phyloP scores from a whole-genome alignment of 345 rosid genomes.

The Turnera subulata region DNA sequence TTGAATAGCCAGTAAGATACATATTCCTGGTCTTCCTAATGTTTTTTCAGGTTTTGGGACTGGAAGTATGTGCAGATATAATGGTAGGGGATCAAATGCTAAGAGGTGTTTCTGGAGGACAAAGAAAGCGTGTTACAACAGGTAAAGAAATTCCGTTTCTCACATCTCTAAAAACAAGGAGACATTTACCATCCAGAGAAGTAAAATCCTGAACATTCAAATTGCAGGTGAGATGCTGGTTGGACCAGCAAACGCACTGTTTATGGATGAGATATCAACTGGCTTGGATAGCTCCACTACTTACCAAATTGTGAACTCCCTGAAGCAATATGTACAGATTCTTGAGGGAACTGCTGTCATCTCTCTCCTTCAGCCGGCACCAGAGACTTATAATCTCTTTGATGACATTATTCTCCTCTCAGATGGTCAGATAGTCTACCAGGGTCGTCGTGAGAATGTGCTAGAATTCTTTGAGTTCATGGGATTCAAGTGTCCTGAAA shows the following conservation, averaged over 20 bases:
- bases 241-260: constrained; percentile 52
- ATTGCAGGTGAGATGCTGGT: constrained; percentile 56
- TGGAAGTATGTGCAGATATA: constrained; percentile 61
- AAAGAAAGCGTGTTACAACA: constrained; percentile 66
- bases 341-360: constrained; percentile 55
- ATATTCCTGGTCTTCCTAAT: too few species aligned
- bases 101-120: constrained; percentile 75
- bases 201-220: not conserved
- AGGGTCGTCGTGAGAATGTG: too few species aligned
- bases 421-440: too few species aligned
- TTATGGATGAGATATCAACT: constrained; percentile 75
- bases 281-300: constrained; percentile 81
- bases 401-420: too few species aligned
- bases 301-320: constrained; percentile 56
- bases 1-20: too few species aligned
- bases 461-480: too few species aligned
- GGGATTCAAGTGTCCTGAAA: too few species aligned
- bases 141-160: constrained; percentile 30
- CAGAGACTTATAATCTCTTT: too few species aligned
- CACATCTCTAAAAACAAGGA: too few species aligned
- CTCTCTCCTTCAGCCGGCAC: too few species aligned
- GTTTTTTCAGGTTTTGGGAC: constrained; percentile 59
- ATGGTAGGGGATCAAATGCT: constrained; percentile 63
- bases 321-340: constrained; percentile 62
- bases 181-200: too few species aligned